Conservation (phyloP, 345 rosid species). For the Eucalyptus pumila region DNA sequence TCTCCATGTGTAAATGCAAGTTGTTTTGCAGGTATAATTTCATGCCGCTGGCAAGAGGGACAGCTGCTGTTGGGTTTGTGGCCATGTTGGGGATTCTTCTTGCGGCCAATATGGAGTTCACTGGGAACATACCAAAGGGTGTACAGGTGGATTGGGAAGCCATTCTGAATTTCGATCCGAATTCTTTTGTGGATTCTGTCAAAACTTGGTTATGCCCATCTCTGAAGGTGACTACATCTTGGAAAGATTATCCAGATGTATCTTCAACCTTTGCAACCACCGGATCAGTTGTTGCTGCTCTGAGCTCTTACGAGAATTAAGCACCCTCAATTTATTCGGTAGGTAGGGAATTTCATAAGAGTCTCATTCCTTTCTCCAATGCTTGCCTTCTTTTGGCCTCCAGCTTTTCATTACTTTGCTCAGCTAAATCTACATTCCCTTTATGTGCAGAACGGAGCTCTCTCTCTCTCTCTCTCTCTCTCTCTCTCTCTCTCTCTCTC, state of each 20-base stretch:
- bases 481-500: not conserved
- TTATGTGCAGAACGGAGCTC: not conserved
- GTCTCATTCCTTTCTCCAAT: not conserved
- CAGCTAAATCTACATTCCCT: not conserved
- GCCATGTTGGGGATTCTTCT: slow-evolving; percentile 75
- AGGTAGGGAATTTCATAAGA: slow-evolving; percentile 4
- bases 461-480: not conserved
- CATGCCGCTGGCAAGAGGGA: slow-evolving; percentile 93
- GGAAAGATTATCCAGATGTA: slow-evolving; percentile 78
- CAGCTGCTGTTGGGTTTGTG: slow-evolving; percentile 71
- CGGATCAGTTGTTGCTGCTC: slow-evolving; percentile 75
- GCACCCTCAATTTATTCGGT: not conserved
- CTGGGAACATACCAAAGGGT: slow-evolving; percentile 56
- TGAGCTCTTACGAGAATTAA: slow-evolving; percentile 55
- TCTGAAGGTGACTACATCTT: slow-evolving; percentile 53
- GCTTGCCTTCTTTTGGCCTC: not conserved
- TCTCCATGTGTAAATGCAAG: not conserved
- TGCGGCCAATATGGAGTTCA: slow-evolving; percentile 86
- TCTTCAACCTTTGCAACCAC: slow-evolving; percentile 62
- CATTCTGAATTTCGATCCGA: slow-evolving; percentile 58
- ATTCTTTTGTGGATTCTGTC: slow-evolving; percentile 41
- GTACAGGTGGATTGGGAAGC: slow-evolving; percentile 96
- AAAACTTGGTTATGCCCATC: slow-evolving; percentile 80
- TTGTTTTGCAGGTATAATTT: slow-evolving; percentile 68
- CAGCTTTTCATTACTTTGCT: not conserved